Evolutionary conservation across 345 rosid genomes (phyloP), one percentile per base, ranked within the genome.

Genomic region (Rhizophora apiculata): DNA sequence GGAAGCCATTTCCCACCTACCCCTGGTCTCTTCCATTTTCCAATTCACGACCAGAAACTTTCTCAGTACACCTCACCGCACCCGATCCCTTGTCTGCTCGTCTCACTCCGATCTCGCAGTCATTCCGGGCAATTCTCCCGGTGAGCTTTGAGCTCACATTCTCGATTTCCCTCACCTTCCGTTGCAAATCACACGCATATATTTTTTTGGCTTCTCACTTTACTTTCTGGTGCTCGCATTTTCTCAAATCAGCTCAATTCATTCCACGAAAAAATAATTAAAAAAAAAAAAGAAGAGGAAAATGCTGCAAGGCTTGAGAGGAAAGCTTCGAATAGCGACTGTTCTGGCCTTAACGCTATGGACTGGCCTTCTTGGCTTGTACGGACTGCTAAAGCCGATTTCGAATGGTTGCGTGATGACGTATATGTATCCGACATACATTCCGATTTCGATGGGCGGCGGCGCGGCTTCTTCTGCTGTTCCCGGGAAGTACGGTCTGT

Each of bases 341-440:
- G 74, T 85, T 63, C 79, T 90, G 48, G 59, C 84, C 64, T 63
- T 79, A 69, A 76, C 85, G 8, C 51, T 84, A 30, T 87, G 81
- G 87, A 77, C 92, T 34, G 87, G 83, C 59, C 22, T 92, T 62
- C 73, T 79, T 9, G 88, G 88, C 68, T 64, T 88, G 74, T 88
- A 83, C 70, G 89, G 86, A 66, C 73, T 90, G 71, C 46, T 85
- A 43, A 87, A 86, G 81, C 99, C 98, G n/a, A 66, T 87, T 68
- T 82, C 89, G 5, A 90, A 88, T 79, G 96, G 97, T 20, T 95
- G 99, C 64, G 66, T 77, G 4, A 95, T 95, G 99, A 95, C 99
- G 8, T 95, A 88, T 68, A 92, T 95, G 99, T 90, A 95, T 85
- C 99, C 99, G 0, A 95, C 96, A 1, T 95, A 95, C 63, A 84